A percentile compares a stretch with the other conserved stretches of the same genome.
Evolutionary conservation across 345 rosid genomes (phyloP).

Genomic region (Camelina laxa): DNA sequence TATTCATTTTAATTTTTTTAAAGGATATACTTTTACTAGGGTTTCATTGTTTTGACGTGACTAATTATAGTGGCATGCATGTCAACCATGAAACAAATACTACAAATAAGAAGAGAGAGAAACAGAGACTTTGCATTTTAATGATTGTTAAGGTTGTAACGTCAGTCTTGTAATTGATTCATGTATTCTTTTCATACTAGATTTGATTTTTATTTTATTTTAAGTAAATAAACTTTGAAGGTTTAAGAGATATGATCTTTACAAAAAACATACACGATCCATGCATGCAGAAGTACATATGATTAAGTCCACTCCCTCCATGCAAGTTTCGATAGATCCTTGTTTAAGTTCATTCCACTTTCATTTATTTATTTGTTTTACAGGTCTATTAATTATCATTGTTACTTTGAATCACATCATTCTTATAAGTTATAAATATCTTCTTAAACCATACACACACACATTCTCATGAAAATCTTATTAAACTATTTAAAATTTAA

Average conservation of each 20-base stretch:
- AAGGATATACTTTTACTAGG: constrained; percentile 24
- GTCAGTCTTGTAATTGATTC: constrained; percentile 22
- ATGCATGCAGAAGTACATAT: constrained; percentile 43
- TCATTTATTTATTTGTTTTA: constrained; percentile 3
- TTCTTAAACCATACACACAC: neutral
- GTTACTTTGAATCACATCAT: constrained; percentile 1
- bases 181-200: constrained; percentile 39
- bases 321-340: constrained; percentile 39
- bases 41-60: constrained; percentile 34
- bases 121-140: neutral
- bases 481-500: neutral
- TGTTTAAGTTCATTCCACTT: neutral
- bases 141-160: constrained; percentile 33
- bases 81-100: constrained; percentile 39
- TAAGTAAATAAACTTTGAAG: constrained; percentile 33
- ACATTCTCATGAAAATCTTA: neutral
- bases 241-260: constrained; percentile 35
- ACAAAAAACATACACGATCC: constrained; percentile 35
- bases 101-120: constrained; percentile 29
- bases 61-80: constrained; percentile 46
- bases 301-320: constrained; percentile 40
- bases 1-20: neutral
- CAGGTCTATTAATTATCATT: neutral
- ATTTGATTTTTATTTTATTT: constrained; percentile 12
- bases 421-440: neutral